A percentile compares a stretch with the other conserved stretches of the same genome.
These are phyloP conservation scores for Tolypocladium ovalisporum DNA, from an alignment of 2,329 filamentous ascomycete genomes.

Conservation along the genomic window DNA sequence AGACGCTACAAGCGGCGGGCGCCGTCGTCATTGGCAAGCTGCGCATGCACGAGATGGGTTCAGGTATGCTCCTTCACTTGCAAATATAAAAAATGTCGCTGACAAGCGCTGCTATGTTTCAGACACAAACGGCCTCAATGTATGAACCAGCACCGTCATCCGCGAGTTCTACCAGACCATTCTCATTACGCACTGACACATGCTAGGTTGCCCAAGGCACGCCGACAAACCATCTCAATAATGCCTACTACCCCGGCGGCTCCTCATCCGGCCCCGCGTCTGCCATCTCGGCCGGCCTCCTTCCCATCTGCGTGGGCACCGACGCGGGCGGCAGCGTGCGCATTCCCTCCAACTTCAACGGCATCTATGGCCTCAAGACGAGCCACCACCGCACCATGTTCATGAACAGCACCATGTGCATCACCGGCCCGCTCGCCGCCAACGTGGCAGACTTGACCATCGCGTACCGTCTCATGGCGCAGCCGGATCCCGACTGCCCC, in stretches of 20 bases:
- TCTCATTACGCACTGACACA: constrained; percentile 22
- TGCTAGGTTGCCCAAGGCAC: constrained; percentile 53
- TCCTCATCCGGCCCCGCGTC: constrained; percentile 71
- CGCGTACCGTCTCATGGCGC: constrained; percentile 71
- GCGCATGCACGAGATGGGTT: constrained; percentile 71
- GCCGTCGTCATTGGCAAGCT: constrained; percentile 67
- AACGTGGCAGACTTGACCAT: constrained; percentile 69
- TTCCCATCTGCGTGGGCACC: constrained; percentile 65
- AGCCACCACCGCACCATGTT: constrained; percentile 59
- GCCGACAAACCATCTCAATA: constrained; percentile 68
- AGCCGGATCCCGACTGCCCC: constrained; percentile 54
- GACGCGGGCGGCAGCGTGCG: constrained; percentile 70
- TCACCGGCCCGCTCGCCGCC: constrained; percentile 65
- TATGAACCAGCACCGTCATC: constrained; percentile 12
- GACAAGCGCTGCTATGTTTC: not conserved
- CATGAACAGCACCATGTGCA: constrained; percentile 43
- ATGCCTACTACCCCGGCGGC: constrained; percentile 67
- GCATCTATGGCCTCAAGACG: constrained; percentile 72
- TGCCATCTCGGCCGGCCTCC: constrained; percentile 55
- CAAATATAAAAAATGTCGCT: not conserved
- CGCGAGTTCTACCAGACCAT: no score
- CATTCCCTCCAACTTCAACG: constrained; percentile 65
- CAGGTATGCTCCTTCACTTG: constrained; percentile 31
- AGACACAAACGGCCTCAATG: constrained; percentile 78
- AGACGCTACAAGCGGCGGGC: constrained; percentile 61